These are phyloP conservation scores for Amphicarpaea edgeworthii DNA, from an alignment of 306 rosid genomes.

Conservation along the genomic window DNA sequence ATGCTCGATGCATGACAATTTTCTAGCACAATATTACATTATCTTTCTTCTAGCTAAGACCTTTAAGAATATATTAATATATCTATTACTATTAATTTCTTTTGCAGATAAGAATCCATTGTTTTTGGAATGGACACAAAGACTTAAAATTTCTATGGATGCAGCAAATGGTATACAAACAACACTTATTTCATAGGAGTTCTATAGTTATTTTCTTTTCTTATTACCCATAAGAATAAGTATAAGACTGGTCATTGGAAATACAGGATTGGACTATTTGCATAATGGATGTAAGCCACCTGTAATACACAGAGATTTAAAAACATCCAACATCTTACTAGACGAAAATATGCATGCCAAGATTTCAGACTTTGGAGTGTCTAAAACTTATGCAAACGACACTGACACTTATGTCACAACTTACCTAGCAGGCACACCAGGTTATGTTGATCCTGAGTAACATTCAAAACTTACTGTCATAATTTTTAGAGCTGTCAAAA, in stretches of 20 bases:
- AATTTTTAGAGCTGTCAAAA: no score
- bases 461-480: neutral
- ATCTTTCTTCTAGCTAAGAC: neutral
- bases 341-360: conserved; percentile 53
- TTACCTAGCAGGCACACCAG: conserved; percentile 45
- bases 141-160: conserved; percentile 39
- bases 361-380: conserved; percentile 45
- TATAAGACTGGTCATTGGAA: neutral
- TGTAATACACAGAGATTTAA: conserved; percentile 60
- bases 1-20: neutral
- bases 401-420: conserved; percentile 41
- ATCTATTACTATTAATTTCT: neutral
- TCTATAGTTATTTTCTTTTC: neutral
- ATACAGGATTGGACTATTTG: conserved; percentile 49
- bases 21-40: neutral
- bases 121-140: conserved; percentile 27
- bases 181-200: neutral
- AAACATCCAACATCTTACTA: conserved; percentile 59
- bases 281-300: conserved; percentile 55
- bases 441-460: conserved; percentile 59
- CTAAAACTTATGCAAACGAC: conserved; percentile 29
- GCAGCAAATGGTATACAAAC: conserved; percentile 39
- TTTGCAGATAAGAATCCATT: conserved; percentile 4
- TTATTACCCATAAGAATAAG: neutral
- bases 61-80: neutral